phyloP scores from a whole-genome alignment of 768 basidiomycete genomes.

The Lentinula detonsa region DNA sequence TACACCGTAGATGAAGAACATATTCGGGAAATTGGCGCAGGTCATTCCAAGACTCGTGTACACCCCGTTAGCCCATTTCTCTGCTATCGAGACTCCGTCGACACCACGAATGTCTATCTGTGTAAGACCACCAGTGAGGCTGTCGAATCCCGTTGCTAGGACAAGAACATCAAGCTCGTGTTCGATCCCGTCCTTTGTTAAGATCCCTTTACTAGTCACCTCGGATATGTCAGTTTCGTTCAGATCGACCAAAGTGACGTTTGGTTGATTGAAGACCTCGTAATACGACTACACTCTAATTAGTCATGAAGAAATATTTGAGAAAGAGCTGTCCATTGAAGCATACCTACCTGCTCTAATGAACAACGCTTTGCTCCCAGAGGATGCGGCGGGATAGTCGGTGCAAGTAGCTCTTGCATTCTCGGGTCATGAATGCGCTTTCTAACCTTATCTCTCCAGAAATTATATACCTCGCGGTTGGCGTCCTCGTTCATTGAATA shows the following conservation, averaged over 20 bases:
- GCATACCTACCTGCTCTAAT: background rate
- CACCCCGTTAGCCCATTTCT: constrained; percentile 13
- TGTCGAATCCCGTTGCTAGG: constrained; percentile 15
- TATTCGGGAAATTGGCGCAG: constrained; percentile 11
- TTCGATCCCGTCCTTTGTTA: constrained; percentile 6
- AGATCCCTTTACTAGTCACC: constrained; percentile 11
- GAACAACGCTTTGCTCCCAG: constrained; percentile 2
- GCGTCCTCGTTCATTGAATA: background rate
- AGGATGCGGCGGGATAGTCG: background rate
- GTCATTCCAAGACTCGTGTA: constrained; percentile 13
- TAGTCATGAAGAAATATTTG: background rate
- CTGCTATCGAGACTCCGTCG: constrained; percentile 9
- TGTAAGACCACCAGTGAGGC: constrained; percentile 8
- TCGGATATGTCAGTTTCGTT: constrained; percentile 10
- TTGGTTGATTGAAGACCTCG: constrained; percentile 10
- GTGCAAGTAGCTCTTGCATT: constrained; percentile 1
- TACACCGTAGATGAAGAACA: constrained; percentile 13
- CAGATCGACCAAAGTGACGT: constrained; percentile 12
- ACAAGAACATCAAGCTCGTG: constrained; percentile 13
- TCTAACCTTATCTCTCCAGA: constrained; percentile 6
- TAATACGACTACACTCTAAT: background rate
- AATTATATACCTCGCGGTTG: constrained; percentile 1
- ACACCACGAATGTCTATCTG: constrained; percentile 14
- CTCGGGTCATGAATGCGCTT: background rate
- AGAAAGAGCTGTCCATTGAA: background rate